A percentile compares a stretch with the other conserved stretches of the same genome.
Conservation (phyloP, 805 yeast genomes). For the Maudiozyma barnettii region DNA sequence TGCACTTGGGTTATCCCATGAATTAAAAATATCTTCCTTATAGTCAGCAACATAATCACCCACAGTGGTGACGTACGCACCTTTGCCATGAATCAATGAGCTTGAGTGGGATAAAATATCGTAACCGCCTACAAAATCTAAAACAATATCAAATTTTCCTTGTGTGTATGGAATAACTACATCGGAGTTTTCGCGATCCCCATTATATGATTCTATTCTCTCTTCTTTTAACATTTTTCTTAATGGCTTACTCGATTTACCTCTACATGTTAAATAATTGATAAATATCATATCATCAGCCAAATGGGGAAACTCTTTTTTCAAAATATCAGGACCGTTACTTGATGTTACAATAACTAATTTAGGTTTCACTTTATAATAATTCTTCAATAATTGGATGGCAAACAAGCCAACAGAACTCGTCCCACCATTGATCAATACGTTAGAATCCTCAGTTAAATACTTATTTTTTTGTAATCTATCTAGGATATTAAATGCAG, state of each 20-base stretch:
- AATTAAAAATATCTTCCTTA: conserved; percentile 28
- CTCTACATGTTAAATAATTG: conserved; percentile 27
- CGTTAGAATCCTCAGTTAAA: conserved; percentile 35
- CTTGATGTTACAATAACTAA: conserved; percentile 54
- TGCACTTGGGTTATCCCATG: conserved; percentile 31
- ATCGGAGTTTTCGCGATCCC: conserved; percentile 18
- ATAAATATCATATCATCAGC: conserved; percentile 33
- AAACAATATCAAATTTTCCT: conserved; percentile 50
- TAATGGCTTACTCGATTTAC: conserved; percentile 27
- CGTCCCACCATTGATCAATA: conserved; percentile 68
- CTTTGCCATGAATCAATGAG: conserved; percentile 38
- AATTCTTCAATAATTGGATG: conserved; percentile 48
- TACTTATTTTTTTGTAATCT: conserved; percentile 16
- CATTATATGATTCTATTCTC: conserved; percentile 17
- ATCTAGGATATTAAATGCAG: conserved; percentile 46
- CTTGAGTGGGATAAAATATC: conserved; percentile 39
- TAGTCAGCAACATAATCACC: conserved; percentile 51
- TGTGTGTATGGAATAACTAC: conserved; percentile 22
- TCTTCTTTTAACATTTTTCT: conserved; percentile 27
- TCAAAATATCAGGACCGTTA: conserved; percentile 37
- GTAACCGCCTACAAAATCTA: conserved; percentile 65
- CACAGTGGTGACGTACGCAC: conserved; percentile 47
- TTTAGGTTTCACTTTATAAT: conserved; percentile 37
- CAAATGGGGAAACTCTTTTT: conserved; percentile 32
- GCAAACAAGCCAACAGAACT: conserved; percentile 59